Conservation (phyloP, 2,329 filamentous ascomycete species). For the Aspergillus pseudotamarii region DNA sequence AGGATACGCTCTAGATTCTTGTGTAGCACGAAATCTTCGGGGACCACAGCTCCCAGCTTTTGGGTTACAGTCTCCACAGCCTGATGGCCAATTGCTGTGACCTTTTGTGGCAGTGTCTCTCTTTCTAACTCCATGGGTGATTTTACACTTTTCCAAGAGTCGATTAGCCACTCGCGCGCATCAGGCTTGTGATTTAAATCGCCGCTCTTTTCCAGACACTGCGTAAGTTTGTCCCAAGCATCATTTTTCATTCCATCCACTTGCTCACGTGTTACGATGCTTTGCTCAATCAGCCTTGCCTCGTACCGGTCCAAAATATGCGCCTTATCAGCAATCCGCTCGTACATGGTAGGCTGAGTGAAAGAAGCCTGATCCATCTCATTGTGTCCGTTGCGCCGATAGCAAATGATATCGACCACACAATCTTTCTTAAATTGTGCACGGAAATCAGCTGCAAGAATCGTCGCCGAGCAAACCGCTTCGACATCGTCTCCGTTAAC, state of each 20-base stretch:
- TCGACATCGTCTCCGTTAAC: constrained; percentile 99
- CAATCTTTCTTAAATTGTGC: constrained; percentile 98
- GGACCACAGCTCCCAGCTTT: constrained; percentile 54
- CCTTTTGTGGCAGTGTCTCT: constrained; percentile 83
- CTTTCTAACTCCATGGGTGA: constrained; percentile 95
- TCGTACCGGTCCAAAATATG: constrained; percentile 84
- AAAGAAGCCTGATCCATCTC: constrained; percentile 99
- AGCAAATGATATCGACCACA: constrained; percentile 97
- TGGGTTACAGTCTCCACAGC: constrained; percentile 72
- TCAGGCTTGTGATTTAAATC: constrained; percentile 96
- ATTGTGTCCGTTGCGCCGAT: constrained; percentile 98
- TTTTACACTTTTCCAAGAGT: constrained; percentile 99
- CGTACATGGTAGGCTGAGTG: constrained; percentile 99
- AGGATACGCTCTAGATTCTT: constrained; percentile 97
- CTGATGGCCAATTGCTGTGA: constrained; percentile 39
- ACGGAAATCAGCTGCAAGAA: constrained; percentile 95
- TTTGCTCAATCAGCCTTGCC: constrained; percentile 84
- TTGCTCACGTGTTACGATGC: constrained; percentile 95
- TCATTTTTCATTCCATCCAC: constrained; percentile 98
- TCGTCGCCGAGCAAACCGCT: constrained; percentile 96
- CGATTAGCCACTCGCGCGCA: constrained; percentile 97
- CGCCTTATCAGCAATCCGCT: constrained; percentile 84
- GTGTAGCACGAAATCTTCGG: constrained; percentile 86
- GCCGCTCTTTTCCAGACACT: constrained; percentile 95
- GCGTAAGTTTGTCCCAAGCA: constrained; percentile 98